These are phyloP conservation scores for Coprinopsis sp. DNA, from an alignment of 768 basidiomycete species.

Conservation along the genomic window DNA sequence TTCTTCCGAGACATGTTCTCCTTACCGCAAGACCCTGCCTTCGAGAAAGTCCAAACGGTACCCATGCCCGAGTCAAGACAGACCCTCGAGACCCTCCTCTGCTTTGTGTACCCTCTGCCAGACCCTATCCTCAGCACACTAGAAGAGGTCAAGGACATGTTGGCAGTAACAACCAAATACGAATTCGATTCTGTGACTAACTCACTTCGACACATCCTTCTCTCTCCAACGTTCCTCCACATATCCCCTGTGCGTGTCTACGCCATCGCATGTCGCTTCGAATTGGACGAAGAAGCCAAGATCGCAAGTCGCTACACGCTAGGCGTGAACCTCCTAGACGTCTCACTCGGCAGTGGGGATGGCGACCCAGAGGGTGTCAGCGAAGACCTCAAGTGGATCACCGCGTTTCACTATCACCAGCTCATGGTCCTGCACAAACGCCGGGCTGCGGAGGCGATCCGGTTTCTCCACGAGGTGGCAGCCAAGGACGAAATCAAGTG, in stretches of 20 bases:
- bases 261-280: conserved; percentile 63
- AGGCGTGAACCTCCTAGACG: conserved; percentile 45
- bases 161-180: conserved; percentile 60
- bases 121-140: conserved; percentile 48
- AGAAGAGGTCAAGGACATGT: conserved; percentile 47
- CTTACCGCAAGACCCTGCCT: conserved; percentile 45
- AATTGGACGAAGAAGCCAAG: conserved; percentile 58
- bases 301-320: conserved; percentile 60
- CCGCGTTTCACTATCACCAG: conserved; percentile 64
- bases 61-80: conserved; percentile 49
- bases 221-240: conserved; percentile 45
- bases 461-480: conserved; percentile 33
- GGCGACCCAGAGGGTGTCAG: conserved; percentile 18
- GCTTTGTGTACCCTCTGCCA: conserved; percentile 57
- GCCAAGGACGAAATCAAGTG: conserved; percentile 50
- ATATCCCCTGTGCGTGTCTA: conserved; percentile 57
- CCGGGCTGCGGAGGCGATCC: conserved; percentile 46
- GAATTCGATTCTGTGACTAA: conserved; percentile 46
- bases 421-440: conserved; percentile 56
- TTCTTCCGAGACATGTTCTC: conserved; percentile 70
- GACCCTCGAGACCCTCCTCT: conserved; percentile 47
- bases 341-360: too few species aligned
- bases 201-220: conserved; percentile 46
- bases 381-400: conserved; percentile 61
- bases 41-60: conserved; percentile 37